These are phyloP conservation scores for Postia placenta DNA, from an alignment of 768 basidiomycete genomes.

Conservation along the genomic window DNA sequence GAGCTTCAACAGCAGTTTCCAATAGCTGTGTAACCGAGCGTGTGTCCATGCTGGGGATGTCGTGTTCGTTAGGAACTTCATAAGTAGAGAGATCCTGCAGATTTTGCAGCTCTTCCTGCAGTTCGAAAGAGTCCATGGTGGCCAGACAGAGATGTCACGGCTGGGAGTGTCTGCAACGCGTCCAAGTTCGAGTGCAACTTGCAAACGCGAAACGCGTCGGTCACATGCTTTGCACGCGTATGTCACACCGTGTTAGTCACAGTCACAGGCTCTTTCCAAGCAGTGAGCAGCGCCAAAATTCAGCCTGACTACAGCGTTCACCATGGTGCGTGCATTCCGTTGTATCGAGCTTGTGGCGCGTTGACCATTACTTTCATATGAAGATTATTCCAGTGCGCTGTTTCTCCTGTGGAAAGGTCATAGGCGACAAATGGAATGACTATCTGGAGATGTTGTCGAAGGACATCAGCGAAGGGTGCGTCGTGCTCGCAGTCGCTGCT, in stretches of 20 bases:
- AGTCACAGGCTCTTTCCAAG: background rate
- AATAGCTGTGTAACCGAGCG: slow-evolving; percentile 38
- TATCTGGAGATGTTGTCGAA: slow-evolving; percentile 78
- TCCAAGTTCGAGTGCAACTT: background rate
- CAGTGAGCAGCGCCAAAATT: no score
- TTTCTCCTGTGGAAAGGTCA: slow-evolving; percentile 95
- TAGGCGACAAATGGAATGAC: slow-evolving; percentile 92
- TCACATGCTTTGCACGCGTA: background rate
- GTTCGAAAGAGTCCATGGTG: slow-evolving; percentile 47
- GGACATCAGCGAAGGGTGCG: slow-evolving; percentile 87
- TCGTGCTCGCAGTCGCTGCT: slow-evolving; percentile 10
- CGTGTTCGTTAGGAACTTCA: slow-evolving; percentile 62
- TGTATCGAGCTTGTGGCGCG: no score
- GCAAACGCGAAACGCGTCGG: slow-evolving; percentile 1
- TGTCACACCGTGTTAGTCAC: background rate
- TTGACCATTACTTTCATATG: no score
- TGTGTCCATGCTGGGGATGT: slow-evolving; percentile 51
- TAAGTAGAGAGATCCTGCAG: slow-evolving; percentile 58
- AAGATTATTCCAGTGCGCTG: slow-evolving; percentile 96
- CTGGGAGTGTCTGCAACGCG: background rate
- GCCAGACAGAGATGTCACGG: no score
- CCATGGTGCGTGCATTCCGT: background rate
- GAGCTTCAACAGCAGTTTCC: slow-evolving; percentile 73
- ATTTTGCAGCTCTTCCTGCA: slow-evolving; percentile 71
- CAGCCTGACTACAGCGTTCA: background rate